Conservation (phyloP, 2,329 filamentous ascomycete species). For the Venturia aucupariae region DNA sequence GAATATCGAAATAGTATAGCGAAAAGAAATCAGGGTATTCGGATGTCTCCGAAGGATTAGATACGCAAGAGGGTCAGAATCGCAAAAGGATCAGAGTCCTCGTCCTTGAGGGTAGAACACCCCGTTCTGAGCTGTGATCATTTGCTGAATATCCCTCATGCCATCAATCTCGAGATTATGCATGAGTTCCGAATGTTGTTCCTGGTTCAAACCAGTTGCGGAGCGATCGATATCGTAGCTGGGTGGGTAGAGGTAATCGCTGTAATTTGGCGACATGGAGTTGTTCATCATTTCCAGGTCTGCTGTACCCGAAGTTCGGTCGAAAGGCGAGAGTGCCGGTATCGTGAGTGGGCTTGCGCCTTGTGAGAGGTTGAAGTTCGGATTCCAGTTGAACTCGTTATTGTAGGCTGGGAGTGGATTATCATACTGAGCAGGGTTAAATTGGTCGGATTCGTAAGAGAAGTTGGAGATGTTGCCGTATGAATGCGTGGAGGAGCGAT, state of each 20-base stretch:
- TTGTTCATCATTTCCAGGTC: slow-evolving; percentile 5
- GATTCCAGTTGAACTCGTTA: slow-evolving; percentile 16
- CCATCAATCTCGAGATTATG: slow-evolving; percentile 57
- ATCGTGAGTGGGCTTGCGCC: neutral
- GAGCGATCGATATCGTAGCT: slow-evolving; percentile 8
- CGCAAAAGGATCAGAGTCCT: neutral
- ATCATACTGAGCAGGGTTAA: slow-evolving; percentile 10
- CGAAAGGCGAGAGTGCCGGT: slow-evolving; percentile 12
- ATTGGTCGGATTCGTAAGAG: slow-evolving; percentile 6
- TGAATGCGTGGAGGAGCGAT: neutral
- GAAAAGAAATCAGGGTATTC: neutral
- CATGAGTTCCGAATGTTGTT: slow-evolving; percentile 79
- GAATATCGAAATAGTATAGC: neutral
- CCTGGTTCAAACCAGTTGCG: slow-evolving; percentile 59
- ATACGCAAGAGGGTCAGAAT: no score
- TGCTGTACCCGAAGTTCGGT: neutral
- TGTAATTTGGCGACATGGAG: neutral
- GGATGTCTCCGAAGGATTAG: no score
- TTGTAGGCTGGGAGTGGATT: slow-evolving; percentile 25
- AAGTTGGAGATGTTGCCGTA: slow-evolving; percentile 10
- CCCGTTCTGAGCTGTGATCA: slow-evolving; percentile 33
- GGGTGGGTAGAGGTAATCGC: slow-evolving; percentile 16
- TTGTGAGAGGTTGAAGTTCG: slow-evolving; percentile 8
- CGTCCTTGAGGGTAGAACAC: slow-evolving; percentile 21
- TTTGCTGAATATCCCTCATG: slow-evolving; percentile 30